Conservation (phyloP, 2,329 filamentous ascomycete genomes). For the Colletotrichum echinochloae region DNA sequence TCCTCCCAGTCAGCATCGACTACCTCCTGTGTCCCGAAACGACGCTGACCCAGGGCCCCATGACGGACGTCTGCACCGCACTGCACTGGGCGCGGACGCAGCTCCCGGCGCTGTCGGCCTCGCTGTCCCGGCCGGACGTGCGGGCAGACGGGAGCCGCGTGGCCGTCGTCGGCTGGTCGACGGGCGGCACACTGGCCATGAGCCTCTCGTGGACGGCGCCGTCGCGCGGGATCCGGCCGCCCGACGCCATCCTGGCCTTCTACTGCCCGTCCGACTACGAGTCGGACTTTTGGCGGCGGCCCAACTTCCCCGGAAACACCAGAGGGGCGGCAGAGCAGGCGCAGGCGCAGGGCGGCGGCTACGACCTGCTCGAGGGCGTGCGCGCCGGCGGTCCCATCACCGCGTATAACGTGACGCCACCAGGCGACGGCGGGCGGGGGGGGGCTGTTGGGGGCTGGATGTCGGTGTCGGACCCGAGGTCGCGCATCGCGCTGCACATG, state of each 20-base stretch:
- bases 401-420: too few species aligned
- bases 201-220: constrained; percentile 53
- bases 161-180: constrained; percentile 61
- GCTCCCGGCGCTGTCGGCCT: too few species aligned
- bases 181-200: constrained; percentile 60
- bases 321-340: too few species aligned
- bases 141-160: constrained; percentile 41
- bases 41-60: constrained; percentile 58
- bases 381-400: too few species aligned
- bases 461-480: too few species aligned
- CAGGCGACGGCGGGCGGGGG: too few species aligned
- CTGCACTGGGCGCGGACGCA: constrained; percentile 53
- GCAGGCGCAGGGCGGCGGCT: too few species aligned
- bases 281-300: constrained; percentile 4
- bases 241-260: constrained; percentile 41
- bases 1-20: constrained; percentile 62
- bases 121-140: too few species aligned
- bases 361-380: too few species aligned
- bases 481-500: too few species aligned
- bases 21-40: constrained; percentile 64
- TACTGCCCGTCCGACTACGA: constrained; percentile 31
- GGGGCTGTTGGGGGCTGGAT: too few species aligned
- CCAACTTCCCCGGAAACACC: not conserved
- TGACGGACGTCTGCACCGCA: constrained; percentile 59
- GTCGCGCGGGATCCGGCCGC: constrained; percentile 48